Percentiles rank a stretch among this genome's conserved stretches.
Conservation (phyloP, 441 rosid genomes). For the Euphorbia schlechtendalii region DNA sequence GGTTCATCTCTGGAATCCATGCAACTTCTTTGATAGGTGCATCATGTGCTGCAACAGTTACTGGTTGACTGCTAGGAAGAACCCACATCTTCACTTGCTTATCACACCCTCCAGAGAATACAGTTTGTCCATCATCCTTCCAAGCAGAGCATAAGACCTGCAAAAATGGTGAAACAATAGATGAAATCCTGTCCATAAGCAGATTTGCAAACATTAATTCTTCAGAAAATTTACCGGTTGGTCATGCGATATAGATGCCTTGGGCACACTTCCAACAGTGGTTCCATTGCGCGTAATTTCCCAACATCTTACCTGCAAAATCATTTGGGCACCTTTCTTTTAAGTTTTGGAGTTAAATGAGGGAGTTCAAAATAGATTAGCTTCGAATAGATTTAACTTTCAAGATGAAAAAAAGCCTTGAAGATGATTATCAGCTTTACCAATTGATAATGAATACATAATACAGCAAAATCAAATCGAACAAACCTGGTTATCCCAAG, state of each 20-base stretch:
- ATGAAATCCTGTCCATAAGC: no score
- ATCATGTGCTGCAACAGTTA: conserved; percentile 90
- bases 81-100: conserved; percentile 99
- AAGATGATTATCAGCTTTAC: no score
- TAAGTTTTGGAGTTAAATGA: not conserved
- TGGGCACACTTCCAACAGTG: conserved; percentile 53
- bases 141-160: conserved; percentile 91
- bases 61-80: conserved; percentile 71
- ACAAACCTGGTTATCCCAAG: conserved; percentile 98
- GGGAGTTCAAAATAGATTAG: not conserved
- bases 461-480: conserved; percentile 7
- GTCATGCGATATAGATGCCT: conserved; percentile 80
- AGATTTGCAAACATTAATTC: conserved; percentile 12
- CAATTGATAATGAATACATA: not conserved
- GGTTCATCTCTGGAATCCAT: conserved; percentile 94
- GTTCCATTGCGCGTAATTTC: conserved; percentile 60
- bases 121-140: conserved; percentile 96
- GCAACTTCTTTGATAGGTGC: conserved; percentile 75
- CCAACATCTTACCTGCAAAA: conserved; percentile 84
- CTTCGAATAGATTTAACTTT: not conserved
- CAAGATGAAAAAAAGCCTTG: not conserved
- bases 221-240: conserved; percentile 63
- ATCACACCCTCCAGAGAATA: conserved; percentile 93
- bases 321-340: not conserved
- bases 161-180: not conserved